Conservation (phyloP, 306 rosid genomes). For the Lagenaria siceraria region DNA sequence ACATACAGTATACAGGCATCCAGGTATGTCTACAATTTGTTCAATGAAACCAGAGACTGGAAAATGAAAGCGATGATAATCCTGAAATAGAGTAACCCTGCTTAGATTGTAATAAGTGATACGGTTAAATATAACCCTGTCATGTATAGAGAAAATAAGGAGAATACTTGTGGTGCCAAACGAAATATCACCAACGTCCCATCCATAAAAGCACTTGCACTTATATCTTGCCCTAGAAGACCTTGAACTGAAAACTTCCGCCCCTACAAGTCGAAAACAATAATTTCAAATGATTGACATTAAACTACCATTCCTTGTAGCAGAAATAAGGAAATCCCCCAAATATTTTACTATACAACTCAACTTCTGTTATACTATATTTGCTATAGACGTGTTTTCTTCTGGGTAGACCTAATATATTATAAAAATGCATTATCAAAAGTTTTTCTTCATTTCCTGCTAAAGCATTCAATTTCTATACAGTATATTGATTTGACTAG, state of each 20-base stretch:
- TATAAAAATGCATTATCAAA: not conserved
- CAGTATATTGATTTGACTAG: not conserved
- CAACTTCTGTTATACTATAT: not conserved
- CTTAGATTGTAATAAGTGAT: not conserved
- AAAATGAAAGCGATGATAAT: slow-evolving; percentile 85
- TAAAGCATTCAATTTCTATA: not conserved
- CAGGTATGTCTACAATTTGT: slow-evolving; percentile 61
- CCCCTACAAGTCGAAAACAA: slow-evolving; percentile 42
- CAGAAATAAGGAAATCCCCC: not conserved
- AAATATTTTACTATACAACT: not conserved
- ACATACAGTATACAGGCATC: slow-evolving; percentile 84
- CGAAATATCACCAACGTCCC: slow-evolving; percentile 92
- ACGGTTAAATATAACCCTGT: slow-evolving; percentile 5
- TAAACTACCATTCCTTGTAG: not conserved
- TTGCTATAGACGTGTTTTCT: not conserved
- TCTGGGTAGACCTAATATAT: not conserved
- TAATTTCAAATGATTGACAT: not conserved
- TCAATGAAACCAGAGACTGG: slow-evolving; percentile 81
- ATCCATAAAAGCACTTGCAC: slow-evolving; percentile 50
- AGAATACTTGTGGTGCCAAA: slow-evolving; percentile 88
- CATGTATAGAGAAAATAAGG: not conserved
- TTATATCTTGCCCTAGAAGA: slow-evolving; percentile 59
- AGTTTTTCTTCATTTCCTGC: not conserved
- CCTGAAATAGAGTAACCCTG: slow-evolving; percentile 38
- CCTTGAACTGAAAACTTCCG: slow-evolving; percentile 86